phyloP scores from a whole-genome alignment of 1,139 yeast genomes.

The Martiniozyma asiatica region DNA sequence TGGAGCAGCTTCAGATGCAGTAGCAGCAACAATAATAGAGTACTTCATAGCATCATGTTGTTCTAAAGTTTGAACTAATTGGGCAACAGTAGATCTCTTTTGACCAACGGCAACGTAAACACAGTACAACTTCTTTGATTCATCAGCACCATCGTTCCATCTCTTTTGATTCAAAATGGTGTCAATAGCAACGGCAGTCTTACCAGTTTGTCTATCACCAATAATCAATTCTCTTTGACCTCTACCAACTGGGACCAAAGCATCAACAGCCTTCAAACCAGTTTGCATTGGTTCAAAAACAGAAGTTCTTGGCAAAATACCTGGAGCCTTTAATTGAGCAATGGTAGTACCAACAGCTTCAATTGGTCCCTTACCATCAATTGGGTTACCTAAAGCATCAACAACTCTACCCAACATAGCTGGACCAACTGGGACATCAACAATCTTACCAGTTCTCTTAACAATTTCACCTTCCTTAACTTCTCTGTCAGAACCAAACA shows the following conservation, averaged over 20 bases:
- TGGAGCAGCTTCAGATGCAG: constrained; percentile 99
- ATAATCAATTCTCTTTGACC: constrained; percentile 99
- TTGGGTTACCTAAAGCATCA: constrained; percentile 98
- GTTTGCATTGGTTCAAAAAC: constrained; percentile 99
- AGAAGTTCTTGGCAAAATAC: constrained; percentile 98
- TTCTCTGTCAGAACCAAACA: constrained; percentile 97
- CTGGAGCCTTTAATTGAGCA: constrained; percentile 99
- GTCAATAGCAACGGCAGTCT: constrained; percentile 98
- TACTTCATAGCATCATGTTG: constrained; percentile 96
- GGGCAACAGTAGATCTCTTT: constrained; percentile 99
- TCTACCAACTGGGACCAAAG: constrained; percentile 99
- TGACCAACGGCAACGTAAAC: constrained; percentile 99
- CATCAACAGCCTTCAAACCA: constrained; percentile 98
- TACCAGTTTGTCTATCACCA: constrained; percentile 99
- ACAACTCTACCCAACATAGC: constrained; percentile 98
- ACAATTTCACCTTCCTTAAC: constrained; percentile 99
- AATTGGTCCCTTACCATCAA: constrained; percentile 99
- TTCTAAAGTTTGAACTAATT: constrained; percentile 97
- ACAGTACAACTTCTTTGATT: constrained; percentile 97
- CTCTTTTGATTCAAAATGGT: constrained; percentile 98
- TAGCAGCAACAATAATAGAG: constrained; percentile 97
- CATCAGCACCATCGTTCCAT: constrained; percentile 93
- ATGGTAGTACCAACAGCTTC: constrained; percentile 75
- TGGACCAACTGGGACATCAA: constrained; percentile 98
- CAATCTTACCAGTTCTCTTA: constrained; percentile 99